Percentiles rank a stretch among this genome's conserved stretches.
These are phyloP conservation scores for Monosporascus sp. DNA, from an alignment of 2,329 filamentous ascomycete species.

Conservation along the genomic window DNA sequence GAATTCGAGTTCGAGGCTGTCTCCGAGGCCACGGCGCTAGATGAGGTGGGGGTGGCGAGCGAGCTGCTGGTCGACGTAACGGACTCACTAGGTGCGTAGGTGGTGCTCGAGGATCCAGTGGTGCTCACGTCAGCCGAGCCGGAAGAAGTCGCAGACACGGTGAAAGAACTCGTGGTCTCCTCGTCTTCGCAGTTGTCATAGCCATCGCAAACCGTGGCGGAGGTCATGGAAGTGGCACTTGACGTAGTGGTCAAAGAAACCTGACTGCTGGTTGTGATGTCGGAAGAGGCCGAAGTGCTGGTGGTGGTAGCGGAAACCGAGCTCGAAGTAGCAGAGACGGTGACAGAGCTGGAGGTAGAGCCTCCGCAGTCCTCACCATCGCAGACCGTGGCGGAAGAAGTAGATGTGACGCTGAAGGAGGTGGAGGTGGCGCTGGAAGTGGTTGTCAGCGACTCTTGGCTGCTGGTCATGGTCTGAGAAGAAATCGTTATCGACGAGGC, in stretches of 20 bases:
- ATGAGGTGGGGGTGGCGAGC: not conserved
- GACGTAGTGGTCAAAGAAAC: not conserved
- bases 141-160: constrained; percentile 3
- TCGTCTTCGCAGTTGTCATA: not conserved
- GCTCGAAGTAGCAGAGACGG: not conserved
- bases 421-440: constrained; percentile 1
- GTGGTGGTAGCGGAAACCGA: not conserved
- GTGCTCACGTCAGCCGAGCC: constrained; percentile 3
- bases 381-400: not conserved
- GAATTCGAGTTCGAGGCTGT: no score
- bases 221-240: constrained; percentile 2
- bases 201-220: not conserved
- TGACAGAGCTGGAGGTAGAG: not conserved
- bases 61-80: not conserved
- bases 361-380: not conserved
- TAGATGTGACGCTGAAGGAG: not conserved
- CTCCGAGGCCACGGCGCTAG: no score
- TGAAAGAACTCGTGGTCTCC: constrained; percentile 9
- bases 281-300: not conserved
- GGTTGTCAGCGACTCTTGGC: not conserved
- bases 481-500: no score
- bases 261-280: not conserved
- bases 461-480: not conserved
- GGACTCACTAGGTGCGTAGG: constrained; percentile 2
- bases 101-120: constrained; percentile 2